phyloP scores from a whole-genome alignment of 441 rosid species.

The Macaranga tanarius region DNA sequence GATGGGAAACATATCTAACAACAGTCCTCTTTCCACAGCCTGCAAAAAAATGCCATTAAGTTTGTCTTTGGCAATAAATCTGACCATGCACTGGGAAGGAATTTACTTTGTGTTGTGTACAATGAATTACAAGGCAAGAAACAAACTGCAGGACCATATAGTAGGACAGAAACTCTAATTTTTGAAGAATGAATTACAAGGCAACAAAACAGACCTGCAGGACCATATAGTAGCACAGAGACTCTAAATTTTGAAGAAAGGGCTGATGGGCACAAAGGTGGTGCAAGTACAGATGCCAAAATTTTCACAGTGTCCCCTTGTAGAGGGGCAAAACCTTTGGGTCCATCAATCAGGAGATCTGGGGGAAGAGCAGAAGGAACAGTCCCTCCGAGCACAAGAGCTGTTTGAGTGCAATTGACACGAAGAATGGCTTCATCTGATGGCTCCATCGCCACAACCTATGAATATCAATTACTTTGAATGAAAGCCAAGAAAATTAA shows the following conservation, averaged over 20 bases:
- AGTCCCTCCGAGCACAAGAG: slow-evolving; percentile 92
- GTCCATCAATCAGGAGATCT: slow-evolving; percentile 50
- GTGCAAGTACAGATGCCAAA: slow-evolving; percentile 76
- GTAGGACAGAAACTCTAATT: slow-evolving; percentile 83
- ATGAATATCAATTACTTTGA: slow-evolving; percentile 31
- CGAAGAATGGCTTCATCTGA: slow-evolving; percentile 71
- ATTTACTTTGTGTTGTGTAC: not conserved
- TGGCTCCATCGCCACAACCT: slow-evolving; percentile 96
- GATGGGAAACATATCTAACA: slow-evolving; percentile 68
- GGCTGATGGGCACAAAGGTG: slow-evolving; percentile 76
- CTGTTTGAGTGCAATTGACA: slow-evolving; percentile 71
- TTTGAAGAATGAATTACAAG: slow-evolving; percentile 25
- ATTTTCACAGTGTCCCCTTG: slow-evolving; percentile 63
- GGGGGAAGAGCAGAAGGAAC: slow-evolving; percentile 84
- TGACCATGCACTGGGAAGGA: not conserved
- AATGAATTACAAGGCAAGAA: slow-evolving; percentile 22
- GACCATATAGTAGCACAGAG: slow-evolving; percentile 77
- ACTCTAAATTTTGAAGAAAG: slow-evolving; percentile 88
- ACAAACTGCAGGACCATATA: slow-evolving; percentile 68
- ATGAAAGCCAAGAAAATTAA: slow-evolving; percentile 25
- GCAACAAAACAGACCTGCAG: slow-evolving; percentile 49
- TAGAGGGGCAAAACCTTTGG: slow-evolving; percentile 54
- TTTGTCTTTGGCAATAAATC: slow-evolving; percentile 16
- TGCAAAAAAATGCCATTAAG: slow-evolving; percentile 32
- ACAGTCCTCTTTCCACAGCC: slow-evolving; percentile 95